phyloP scores from a whole-genome alignment of 805 yeast genomes.

The Candida silvatica region DNA sequence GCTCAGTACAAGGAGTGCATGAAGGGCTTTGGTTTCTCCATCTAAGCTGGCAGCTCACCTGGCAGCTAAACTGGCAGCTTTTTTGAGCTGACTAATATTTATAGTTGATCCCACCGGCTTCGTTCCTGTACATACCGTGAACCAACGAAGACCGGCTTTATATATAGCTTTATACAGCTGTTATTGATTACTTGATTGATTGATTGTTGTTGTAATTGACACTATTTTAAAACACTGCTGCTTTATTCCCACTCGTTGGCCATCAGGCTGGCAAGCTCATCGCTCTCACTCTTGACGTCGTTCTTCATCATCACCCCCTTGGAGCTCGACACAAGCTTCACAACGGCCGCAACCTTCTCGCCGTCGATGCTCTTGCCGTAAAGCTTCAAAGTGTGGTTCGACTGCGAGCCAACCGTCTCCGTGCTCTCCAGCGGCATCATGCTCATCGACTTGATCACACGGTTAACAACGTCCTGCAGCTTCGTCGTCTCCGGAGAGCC shows the following conservation, averaged over 20 bases:
- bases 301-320: slow-evolving; percentile 45
- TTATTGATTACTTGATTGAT: background rate
- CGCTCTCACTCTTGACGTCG: slow-evolving; percentile 49
- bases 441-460: slow-evolving; percentile 43
- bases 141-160: background rate
- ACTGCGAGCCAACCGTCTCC: slow-evolving; percentile 49
- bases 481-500: slow-evolving; percentile 30
- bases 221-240: no score
- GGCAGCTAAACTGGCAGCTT: background rate
- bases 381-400: slow-evolving; percentile 67
- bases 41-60: slow-evolving; percentile 16
- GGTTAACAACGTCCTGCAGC: slow-evolving; percentile 49
- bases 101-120: background rate
- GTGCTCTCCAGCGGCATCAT: slow-evolving; percentile 70
- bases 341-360: slow-evolving; percentile 39
- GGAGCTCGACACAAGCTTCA: slow-evolving; percentile 42
- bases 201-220: background rate
- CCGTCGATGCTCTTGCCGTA: slow-evolving; percentile 70
- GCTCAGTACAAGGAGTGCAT: slow-evolving; percentile 75
- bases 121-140: slow-evolving; percentile 1
- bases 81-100: background rate
- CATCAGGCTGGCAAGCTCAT: slow-evolving; percentile 40
- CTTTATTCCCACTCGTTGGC: slow-evolving; percentile 36
- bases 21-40: slow-evolving; percentile 83
- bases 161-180: background rate